Evolutionary conservation across 2,329 filamentous ascomycete genomes (phyloP), one percentile per base, ranked within the genome.

Genomic region (Diplodia intermedia): DNA sequence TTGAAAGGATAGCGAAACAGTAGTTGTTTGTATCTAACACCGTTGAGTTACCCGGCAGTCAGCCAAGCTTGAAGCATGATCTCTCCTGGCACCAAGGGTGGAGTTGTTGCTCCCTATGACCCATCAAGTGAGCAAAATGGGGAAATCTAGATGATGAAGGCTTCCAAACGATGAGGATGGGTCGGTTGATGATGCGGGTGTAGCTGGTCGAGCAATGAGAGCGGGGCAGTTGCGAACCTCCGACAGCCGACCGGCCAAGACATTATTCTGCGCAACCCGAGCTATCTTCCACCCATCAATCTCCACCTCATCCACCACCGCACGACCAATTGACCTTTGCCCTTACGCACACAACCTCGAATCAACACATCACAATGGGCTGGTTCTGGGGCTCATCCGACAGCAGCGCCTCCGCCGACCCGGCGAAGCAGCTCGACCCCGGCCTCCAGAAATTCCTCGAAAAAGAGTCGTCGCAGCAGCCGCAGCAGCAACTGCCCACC

Each of bases 361-460:
- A 33, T 1, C 26, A 12, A 36, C 26, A 7, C 38, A 14, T 43
- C 57, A 71, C 71, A 71, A 89, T 90, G 88, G 86, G 87, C 73
- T 90, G 88, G 88, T 84, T 89, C 70, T 89, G 87, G 86, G 82
- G 84, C 68, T 79, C 75, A n/a, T 72, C 71, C 63, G 31, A 53
- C 47, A 23, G 18, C 57, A 73, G 75, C 71, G 77, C 85, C 73
- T 80, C 83, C 71, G 78, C 80, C 66, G 88, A 92, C 76, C 89
- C 91, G 29, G 85, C 93, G 71, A 85, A 86, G 73, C 89, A 91
- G 73, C 89, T 97, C 73, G 93, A 97, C 76, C 91, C 92, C 49
- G 89, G 90, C 71, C 86, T 97, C 68, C 90, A 91, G 75, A 91
- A 94, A 71, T 97, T 94, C 79, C 89, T 97, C 75, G 85, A 93